Conservation (phyloP, 73 alveolate species). For the Tetrahymena thermophila region DNA sequence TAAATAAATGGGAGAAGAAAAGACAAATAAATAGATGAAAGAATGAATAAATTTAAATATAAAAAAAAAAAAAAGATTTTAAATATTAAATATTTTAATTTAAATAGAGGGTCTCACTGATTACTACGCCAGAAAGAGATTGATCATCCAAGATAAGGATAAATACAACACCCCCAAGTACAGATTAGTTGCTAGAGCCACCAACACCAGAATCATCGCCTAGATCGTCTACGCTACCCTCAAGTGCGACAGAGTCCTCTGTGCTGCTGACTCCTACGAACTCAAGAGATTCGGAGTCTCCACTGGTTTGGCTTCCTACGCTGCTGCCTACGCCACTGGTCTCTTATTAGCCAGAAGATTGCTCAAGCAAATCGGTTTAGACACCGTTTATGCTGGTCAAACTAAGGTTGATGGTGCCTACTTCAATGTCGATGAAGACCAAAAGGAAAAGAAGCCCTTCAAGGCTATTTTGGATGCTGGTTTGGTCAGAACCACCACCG, state of each 20-base stretch:
- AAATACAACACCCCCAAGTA: constrained; percentile 99
- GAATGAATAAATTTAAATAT: no score
- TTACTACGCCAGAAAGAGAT: constrained; percentile 96
- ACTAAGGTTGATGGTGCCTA: constrained; percentile 83
- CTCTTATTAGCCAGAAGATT: constrained; percentile 97
- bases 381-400: constrained; percentile 82
- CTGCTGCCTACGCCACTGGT: constrained; percentile 99
- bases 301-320: constrained; percentile 98
- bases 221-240: constrained; percentile 94
- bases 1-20: no score
- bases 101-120: constrained; percentile 96
- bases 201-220: constrained; percentile 94
- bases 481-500: constrained; percentile 97
- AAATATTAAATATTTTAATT: neutral
- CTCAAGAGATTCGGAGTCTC: constrained; percentile 88
- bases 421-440: constrained; percentile 73
- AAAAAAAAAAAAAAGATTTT: neutral
- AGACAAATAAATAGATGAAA: neutral
- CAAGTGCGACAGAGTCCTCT: constrained; percentile 93
- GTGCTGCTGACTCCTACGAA: constrained; percentile 95
- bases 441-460: constrained; percentile 93
- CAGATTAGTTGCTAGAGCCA: constrained; percentile 98
- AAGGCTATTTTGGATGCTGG: constrained; percentile 98
- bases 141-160: constrained; percentile 96
- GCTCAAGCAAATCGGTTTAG: constrained; percentile 88